phyloP scores from a whole-genome alignment of 768 basidiomycete genomes.

The Lentinula lateritia region DNA sequence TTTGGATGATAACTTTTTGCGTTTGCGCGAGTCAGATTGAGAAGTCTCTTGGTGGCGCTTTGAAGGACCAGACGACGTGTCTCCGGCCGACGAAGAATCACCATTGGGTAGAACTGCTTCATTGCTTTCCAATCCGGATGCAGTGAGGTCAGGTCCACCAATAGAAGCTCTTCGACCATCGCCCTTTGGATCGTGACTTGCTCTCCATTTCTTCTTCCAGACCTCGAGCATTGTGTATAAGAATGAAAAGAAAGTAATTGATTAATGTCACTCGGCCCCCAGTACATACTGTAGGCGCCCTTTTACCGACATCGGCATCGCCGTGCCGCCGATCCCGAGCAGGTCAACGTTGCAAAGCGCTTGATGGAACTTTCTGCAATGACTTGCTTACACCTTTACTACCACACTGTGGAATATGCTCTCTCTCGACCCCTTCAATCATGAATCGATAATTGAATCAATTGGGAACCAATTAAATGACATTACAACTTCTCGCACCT shows the following conservation, averaged over 20 bases:
- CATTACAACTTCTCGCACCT: slow-evolving; percentile 12
- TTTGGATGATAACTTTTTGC: background rate
- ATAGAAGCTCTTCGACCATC: slow-evolving; percentile 9
- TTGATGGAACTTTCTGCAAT: too few relatives aligned
- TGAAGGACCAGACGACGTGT: background rate
- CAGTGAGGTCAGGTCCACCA: slow-evolving; percentile 3
- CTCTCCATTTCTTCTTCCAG: slow-evolving; percentile 46
- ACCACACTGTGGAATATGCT: background rate
- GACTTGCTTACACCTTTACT: background rate
- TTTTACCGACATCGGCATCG: too few relatives aligned
- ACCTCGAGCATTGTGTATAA: slow-evolving; percentile 37
- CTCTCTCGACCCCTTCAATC: background rate
- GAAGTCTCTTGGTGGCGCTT: background rate
- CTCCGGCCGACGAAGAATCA: background rate
- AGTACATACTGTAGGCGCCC: too few relatives aligned
- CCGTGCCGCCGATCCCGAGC: background rate
- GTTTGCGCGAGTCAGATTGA: background rate
- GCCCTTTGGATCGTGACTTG: slow-evolving; percentile 16
- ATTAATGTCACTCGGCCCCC: too few relatives aligned
- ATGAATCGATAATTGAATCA: slow-evolving; percentile 23
- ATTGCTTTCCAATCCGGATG: slow-evolving; percentile 5
- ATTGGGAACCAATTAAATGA: slow-evolving; percentile 25
- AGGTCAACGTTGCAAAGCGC: background rate
- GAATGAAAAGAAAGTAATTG: too few relatives aligned
- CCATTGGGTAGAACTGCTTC: slow-evolving; percentile 4